Conservation (phyloP, 306 rosid genomes). For the Vigna trinervia region DNA sequence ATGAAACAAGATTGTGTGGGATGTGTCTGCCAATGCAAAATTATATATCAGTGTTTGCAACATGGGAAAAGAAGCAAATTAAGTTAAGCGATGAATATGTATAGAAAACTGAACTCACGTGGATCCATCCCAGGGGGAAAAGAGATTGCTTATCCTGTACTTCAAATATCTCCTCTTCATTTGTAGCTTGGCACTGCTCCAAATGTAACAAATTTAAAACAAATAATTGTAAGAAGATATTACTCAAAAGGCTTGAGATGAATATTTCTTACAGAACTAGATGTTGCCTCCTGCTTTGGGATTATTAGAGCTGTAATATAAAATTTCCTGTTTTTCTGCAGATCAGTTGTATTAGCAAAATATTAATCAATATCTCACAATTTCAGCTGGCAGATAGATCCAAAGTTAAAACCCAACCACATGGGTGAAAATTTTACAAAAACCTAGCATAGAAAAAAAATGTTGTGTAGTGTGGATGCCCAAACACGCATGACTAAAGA, state of each 20-base stretch:
- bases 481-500: slow-evolving; percentile 18
- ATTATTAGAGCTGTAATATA: slow-evolving; percentile 80
- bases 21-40: slow-evolving; percentile 73
- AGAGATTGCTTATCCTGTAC: slow-evolving; percentile 83
- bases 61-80: neutral
- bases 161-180: slow-evolving; percentile 94
- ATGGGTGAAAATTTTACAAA: slow-evolving; percentile 18
- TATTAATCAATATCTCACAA: slow-evolving; percentile 33
- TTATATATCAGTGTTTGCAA: slow-evolving; percentile 30
- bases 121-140: slow-evolving; percentile 98
- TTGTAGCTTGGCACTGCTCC: slow-evolving; percentile 82
- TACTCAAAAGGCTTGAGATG: slow-evolving; percentile 30
- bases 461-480: neutral
- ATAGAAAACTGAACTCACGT: slow-evolving; percentile 61
- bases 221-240: slow-evolving; percentile 29
- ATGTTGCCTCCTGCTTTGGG: slow-evolving; percentile 90
- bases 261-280: slow-evolving; percentile 73
- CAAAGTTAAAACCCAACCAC: slow-evolving; percentile 27
- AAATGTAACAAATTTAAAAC: slow-evolving; percentile 28
- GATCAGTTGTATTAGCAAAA: slow-evolving; percentile 35
- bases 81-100: neutral
- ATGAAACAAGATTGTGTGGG: slow-evolving; percentile 96
- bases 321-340: slow-evolving; percentile 87
- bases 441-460: neutral
- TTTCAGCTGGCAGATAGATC: slow-evolving; percentile 26